A percentile compares a stretch with the other conserved stretches of the same genome.
These are phyloP conservation scores for Ascochyta lentis DNA, from an alignment of 2,329 filamentous ascomycete species.

Conservation along the genomic window DNA sequence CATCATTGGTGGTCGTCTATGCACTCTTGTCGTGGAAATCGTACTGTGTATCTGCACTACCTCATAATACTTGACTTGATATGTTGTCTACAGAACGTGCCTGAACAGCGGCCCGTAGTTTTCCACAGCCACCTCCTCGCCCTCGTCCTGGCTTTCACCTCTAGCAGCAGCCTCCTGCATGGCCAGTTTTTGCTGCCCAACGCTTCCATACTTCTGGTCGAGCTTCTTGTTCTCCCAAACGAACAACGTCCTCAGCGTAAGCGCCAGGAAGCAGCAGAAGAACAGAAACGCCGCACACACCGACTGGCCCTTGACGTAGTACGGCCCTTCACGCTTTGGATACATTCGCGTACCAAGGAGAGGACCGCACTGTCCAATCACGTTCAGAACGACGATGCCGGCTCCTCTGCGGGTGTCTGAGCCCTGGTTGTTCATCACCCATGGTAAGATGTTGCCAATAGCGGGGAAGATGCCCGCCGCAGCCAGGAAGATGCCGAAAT, in stretches of 20 bases:
- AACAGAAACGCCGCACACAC: slow-evolving; percentile 50
- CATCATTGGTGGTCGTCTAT: no score
- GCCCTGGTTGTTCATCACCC: slow-evolving; percentile 73
- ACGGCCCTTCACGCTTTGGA: slow-evolving; percentile 39
- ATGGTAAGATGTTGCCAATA: slow-evolving; percentile 74
- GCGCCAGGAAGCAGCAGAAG: slow-evolving; percentile 41
- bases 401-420: slow-evolving; percentile 71
- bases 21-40: no score
- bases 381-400: slow-evolving; percentile 70
- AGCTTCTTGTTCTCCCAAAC: slow-evolving; percentile 48
- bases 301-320: slow-evolving; percentile 44
- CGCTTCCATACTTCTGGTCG: slow-evolving; percentile 40
- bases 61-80: no score
- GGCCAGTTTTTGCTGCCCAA: slow-evolving; percentile 35
- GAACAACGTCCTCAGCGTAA: slow-evolving; percentile 40
- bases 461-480: slow-evolving; percentile 70
- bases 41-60: neutral
- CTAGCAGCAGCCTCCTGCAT: slow-evolving; percentile 25
- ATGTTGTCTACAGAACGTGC: slow-evolving; percentile 35
- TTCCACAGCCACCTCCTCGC: slow-evolving; percentile 34
- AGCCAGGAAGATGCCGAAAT: slow-evolving; percentile 61
- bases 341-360: slow-evolving; percentile 47
- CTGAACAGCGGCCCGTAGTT: slow-evolving; percentile 45
- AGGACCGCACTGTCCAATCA: slow-evolving; percentile 63
- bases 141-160: slow-evolving; percentile 21